Conservation (phyloP, 1,284 basidiomycete species). For the Blastosporella zonata region DNA sequence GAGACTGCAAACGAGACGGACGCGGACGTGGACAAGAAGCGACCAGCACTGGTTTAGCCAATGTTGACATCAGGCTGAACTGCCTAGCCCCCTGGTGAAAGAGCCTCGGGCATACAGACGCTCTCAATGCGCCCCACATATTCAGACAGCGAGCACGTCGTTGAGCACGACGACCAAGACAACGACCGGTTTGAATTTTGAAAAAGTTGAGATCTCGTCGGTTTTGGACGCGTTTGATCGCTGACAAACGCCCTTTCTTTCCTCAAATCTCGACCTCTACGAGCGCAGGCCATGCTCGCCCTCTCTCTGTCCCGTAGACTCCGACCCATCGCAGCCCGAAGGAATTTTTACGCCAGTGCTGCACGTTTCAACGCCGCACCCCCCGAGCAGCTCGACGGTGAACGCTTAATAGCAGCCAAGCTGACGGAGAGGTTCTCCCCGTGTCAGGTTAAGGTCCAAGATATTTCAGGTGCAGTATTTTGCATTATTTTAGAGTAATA, state of each 20-base stretch:
- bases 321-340: conserved; percentile 2
- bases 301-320: conserved; percentile 27
- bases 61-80: neutral
- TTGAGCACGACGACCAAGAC: neutral
- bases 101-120: conserved; percentile 1
- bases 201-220: neutral
- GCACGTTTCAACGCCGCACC: conserved; percentile 21
- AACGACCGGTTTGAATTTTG: no score
- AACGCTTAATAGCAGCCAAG: conserved; percentile 70
- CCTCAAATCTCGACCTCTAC: neutral
- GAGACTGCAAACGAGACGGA: conserved; percentile 8
- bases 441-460: conserved; percentile 77
- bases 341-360: conserved; percentile 12
- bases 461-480: conserved; percentile 75
- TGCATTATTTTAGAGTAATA: neutral
- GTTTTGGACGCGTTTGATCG: conserved; percentile 4
- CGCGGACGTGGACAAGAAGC: neutral
- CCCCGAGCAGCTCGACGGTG: conserved; percentile 50
- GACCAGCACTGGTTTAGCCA: conserved; percentile 3
- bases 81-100: neutral
- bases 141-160: conserved; percentile 1
- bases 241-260: conserved; percentile 1
- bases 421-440: conserved; percentile 74
- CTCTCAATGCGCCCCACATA: conserved; percentile 8
- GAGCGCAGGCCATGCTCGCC: conserved; percentile 14